Evolutionary conservation across 345 rosid species (phyloP), one percentile per base, ranked within the genome.

Genomic region (Laguncularia racemosa): DNA sequence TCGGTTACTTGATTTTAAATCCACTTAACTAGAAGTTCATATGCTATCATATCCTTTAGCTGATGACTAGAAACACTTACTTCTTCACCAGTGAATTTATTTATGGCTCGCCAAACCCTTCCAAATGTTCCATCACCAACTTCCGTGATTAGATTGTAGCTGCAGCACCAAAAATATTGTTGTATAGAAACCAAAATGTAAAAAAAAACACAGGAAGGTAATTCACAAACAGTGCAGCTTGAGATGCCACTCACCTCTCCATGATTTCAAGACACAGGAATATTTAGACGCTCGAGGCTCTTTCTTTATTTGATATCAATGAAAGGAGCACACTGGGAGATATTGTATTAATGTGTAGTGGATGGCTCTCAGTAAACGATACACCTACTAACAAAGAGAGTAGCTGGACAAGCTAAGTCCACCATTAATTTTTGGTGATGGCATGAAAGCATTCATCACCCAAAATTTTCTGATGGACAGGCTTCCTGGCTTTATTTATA

Each of bases 41-140:
- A 33, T 4, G 11, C 40, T 33, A 33, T 33, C 40, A 33, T 33
- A 33, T 9, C 9, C 10, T 33, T 33, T 33, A 6, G 40, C 9
- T 33, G 40, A 33, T 33, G 40, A 26, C 9, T 13, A 20, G 5
- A 26, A 19, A 52, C 2, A 76, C 93, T 75, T 73, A 90, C 97
- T 62, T 80, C 75, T 84, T 91, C 97, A 61, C 95, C 88, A 53
- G 91, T 69, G 51, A 74, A 80, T 71, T 78, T 85, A 73, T 79
- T 63, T 61, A 82, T 71, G 28, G 89, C 96, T 56, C 84, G 86
- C 88, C 91, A 82, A 46, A 91, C 97, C 73, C 65, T 84, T 66
- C 97, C 97, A 82, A 85, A 88, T 12, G 96, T 79, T 69, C 97
- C 97, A 63, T 85, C 91, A 71, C 97, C 97, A 61, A 91, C 89